phyloP scores from a whole-genome alignment of 495 filamentous ascomycete genomes.

The Chaetomium fimeti region DNA sequence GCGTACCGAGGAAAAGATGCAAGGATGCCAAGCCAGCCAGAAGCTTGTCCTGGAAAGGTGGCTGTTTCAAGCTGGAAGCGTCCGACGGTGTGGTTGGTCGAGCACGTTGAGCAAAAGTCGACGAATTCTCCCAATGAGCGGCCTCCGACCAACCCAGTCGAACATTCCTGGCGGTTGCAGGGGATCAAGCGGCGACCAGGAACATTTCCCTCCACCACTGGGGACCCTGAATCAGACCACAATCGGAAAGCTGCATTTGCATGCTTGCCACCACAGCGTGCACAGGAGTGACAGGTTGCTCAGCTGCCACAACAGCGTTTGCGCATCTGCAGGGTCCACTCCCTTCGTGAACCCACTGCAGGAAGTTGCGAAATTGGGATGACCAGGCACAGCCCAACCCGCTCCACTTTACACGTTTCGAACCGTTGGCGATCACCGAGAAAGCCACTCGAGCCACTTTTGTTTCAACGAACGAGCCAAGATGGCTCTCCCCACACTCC shows the following conservation, averaged over 20 bases:
- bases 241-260: not conserved
- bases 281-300: no score
- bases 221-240: not conserved
- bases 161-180: not conserved
- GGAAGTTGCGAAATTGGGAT: constrained; percentile 22
- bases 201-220: not conserved
- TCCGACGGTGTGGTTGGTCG: constrained; percentile 21
- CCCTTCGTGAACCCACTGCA: no score
- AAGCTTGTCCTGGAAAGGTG: constrained; percentile 19
- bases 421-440: constrained; percentile 14
- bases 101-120: not conserved
- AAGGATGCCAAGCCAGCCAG: no score
- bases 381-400: constrained; percentile 11
- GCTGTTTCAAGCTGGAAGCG: constrained; percentile 35
- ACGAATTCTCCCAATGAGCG: not conserved
- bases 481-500: not conserved
- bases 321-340: not conserved
- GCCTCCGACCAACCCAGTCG: not conserved
- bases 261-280: no score
- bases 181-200: no score
- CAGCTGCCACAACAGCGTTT: not conserved
- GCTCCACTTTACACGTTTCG: constrained; percentile 17
- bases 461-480: not conserved
- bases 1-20: not conserved
- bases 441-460: not conserved